phyloP scores from a whole-genome alignment of 2,329 filamentous ascomycete species.

The Exophiala lecanii-corni region DNA sequence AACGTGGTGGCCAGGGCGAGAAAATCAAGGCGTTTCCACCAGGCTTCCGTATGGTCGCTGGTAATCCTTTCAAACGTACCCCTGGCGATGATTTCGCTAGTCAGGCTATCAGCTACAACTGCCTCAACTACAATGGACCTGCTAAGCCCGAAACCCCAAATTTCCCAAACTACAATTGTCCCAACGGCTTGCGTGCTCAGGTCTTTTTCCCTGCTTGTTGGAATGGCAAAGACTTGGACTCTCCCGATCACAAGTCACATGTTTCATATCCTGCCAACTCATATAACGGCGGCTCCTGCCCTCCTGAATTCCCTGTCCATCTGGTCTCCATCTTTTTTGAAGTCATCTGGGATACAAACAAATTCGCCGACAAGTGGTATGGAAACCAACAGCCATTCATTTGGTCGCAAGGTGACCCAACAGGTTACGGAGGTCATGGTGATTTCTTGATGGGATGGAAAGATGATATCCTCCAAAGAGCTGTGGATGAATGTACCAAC shows the following conservation, averaged over 20 bases:
- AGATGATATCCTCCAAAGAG: slow-evolving; percentile 57
- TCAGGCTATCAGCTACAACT: slow-evolving; percentile 51
- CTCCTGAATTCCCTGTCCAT: slow-evolving; percentile 47
- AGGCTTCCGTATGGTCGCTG: slow-evolving; percentile 67
- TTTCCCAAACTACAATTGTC: slow-evolving; percentile 68
- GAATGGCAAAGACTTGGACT: slow-evolving; percentile 34
- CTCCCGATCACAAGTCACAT: slow-evolving; percentile 32
- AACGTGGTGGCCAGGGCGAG: slow-evolving; percentile 54
- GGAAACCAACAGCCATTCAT: slow-evolving; percentile 37
- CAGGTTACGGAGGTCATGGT: slow-evolving; percentile 51
- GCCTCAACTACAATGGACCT: slow-evolving; percentile 45
- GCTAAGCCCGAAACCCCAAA: slow-evolving; percentile 45
- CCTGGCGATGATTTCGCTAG: slow-evolving; percentile 53
- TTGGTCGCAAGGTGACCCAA: slow-evolving; percentile 46
- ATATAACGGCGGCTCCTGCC: slow-evolving; percentile 34
- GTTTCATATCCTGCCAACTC: slow-evolving; percentile 34
- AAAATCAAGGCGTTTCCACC: slow-evolving; percentile 65
- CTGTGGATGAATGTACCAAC: slow-evolving; percentile 63
- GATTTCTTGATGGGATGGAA: slow-evolving; percentile 74
- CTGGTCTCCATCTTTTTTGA: slow-evolving; percentile 59
- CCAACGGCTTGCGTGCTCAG: slow-evolving; percentile 44
- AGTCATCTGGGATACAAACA: slow-evolving; percentile 51
- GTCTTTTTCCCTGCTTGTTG: slow-evolving; percentile 38
- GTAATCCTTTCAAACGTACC: slow-evolving; percentile 55
- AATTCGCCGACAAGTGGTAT: slow-evolving; percentile 47